Evolutionary conservation across 2,329 filamentous ascomycete species (phyloP), one percentile per base, ranked within the genome.

Genomic region (Verticillium nonalfalfae): DNA sequence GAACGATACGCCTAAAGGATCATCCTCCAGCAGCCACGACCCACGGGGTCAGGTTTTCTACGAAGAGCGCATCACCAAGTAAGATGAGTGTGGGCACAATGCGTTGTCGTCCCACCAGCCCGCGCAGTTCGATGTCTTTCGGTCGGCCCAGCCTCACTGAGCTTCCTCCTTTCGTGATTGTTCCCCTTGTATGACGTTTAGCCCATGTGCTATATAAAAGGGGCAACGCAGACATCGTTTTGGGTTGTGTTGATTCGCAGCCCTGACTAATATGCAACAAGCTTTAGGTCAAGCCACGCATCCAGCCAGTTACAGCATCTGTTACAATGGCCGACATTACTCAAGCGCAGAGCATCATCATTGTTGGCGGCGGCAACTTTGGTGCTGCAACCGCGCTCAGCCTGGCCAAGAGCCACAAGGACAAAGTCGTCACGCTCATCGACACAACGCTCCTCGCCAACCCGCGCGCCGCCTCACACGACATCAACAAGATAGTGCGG

Each of bases 381-480:
- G 78, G 79, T 50, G 74, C 78, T 39, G 72, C 75, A 26, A 79
- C 78, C 3, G 77, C 74, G 58, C 69, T 78, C 56, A 69, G 69
- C 26, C 70, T 77, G 26, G 70, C 70, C 40, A 67, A 67, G 40
- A 66, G 69, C 61, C 68, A 65, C 21, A 35, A 56, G 1, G 58
- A 60, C 52, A 62, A 68, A 62, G 69, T 68, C 15, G 69, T 78
- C 38, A 73, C 68, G 7, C 70, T 78, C 31, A 66, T 78, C 58
- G 76, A 78, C 65, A 72, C 72, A 13, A 68, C 72, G 2, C 61
- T 64, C 14, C 74, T 68, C 36, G 74, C 75, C 59, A 77, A 75
- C 61, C 75, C 75, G 35, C 69, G 74, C 59, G 74, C 76, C 18
- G 76, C 76, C n/a, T 78, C 76, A 11, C 84, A 85, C 39, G 76